Conservation (phyloP, 441 rosid genomes). For the Arabidopsis hybrid region DNA sequence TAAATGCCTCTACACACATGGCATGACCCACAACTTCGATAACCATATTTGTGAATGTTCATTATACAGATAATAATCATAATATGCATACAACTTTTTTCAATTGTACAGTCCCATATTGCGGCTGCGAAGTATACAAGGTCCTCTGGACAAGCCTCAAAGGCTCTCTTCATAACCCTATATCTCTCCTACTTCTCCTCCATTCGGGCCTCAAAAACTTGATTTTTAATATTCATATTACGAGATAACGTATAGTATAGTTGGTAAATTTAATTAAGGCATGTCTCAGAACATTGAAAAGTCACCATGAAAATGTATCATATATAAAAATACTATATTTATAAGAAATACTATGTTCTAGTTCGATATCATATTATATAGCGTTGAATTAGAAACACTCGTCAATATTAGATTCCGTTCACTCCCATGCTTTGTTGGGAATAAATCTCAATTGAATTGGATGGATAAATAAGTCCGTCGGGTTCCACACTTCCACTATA, state of each 20-base stretch:
- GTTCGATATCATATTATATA: slow-evolving; percentile 16
- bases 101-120: slow-evolving; percentile 13
- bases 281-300: slow-evolving; percentile 33
- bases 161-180: neutral
- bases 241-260: slow-evolving; percentile 15
- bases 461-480: neutral
- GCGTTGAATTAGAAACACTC: slow-evolving; percentile 13
- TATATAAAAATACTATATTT: neutral
- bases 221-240: neutral
- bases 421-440: slow-evolving; percentile 15
- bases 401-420: slow-evolving; percentile 35
- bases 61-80: neutral
- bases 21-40: slow-evolving; percentile 44
- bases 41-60: slow-evolving; percentile 10
- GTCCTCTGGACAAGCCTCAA: neutral
- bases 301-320: slow-evolving; percentile 14
- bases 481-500: neutral
- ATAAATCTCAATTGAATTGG: slow-evolving; percentile 5
- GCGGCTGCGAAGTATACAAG: slow-evolving; percentile 9
- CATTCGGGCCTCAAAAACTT: neutral
- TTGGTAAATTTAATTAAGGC: slow-evolving; percentile 32
- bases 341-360: neutral
- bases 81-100: neutral
- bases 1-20: slow-evolving; percentile 23
- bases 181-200: neutral